Conservation (phyloP, 495 filamentous ascomycete genomes). For the Penicillium coprophilum region DNA sequence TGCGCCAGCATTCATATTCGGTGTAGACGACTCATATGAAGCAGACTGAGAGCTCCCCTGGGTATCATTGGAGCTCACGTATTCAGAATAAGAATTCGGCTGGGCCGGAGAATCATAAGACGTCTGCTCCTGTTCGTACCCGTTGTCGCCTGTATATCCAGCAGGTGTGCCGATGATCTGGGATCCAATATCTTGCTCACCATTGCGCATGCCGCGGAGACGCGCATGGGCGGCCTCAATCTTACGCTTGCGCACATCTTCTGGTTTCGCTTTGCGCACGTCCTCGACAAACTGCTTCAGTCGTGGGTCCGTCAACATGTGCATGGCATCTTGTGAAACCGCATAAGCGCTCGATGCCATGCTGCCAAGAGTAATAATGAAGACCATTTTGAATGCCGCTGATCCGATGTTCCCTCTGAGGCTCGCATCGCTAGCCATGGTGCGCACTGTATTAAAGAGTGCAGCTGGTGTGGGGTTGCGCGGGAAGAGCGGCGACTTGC, state of each 20-base stretch:
- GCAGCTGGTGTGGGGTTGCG: slow-evolving; percentile 9
- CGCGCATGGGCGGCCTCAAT: slow-evolving; percentile 19
- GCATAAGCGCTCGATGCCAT: slow-evolving; percentile 14
- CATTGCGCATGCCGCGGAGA: slow-evolving; percentile 4
- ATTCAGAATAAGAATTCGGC: slow-evolving; percentile 4
- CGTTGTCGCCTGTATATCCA: neutral
- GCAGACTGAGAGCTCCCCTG: neutral
- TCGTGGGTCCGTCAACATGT: slow-evolving; percentile 28
- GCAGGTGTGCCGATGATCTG: slow-evolving; percentile 8
- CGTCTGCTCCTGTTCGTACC: slow-evolving; percentile 7
- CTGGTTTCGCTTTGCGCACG: slow-evolving; percentile 18
- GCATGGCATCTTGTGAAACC: slow-evolving; percentile 15
- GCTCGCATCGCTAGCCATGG: neutral
- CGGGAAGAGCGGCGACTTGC: slow-evolving; percentile 11
- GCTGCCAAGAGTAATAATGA: slow-evolving; percentile 14
- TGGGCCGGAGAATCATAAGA: slow-evolving; percentile 7
- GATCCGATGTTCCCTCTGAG: neutral
- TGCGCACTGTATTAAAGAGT: slow-evolving; percentile 2
- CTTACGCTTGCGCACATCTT: slow-evolving; percentile 30
- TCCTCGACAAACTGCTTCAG: slow-evolving; percentile 27
- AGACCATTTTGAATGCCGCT: slow-evolving; percentile 24
- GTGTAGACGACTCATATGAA: neutral
- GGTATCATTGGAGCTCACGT: slow-evolving; percentile 2
- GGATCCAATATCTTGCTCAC: slow-evolving; percentile 10
- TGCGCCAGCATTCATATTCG: neutral